These are phyloP conservation scores for Monosporascus sp. DNA, from an alignment of 2,329 filamentous ascomycete species.

Conservation along the genomic window DNA sequence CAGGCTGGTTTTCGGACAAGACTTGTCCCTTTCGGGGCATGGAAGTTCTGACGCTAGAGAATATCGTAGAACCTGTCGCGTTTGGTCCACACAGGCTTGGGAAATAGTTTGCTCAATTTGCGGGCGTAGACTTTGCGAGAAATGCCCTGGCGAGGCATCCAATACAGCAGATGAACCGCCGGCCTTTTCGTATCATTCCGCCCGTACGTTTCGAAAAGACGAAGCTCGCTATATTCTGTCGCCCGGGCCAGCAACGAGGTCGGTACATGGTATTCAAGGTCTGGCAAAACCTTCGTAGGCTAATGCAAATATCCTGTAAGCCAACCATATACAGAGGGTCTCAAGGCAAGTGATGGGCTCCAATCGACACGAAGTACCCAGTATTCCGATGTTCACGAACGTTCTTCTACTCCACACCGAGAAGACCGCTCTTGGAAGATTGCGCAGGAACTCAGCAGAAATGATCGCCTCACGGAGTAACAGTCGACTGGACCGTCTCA, in stretches of 20 bases:
- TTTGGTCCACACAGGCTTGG: slow-evolving; percentile 40
- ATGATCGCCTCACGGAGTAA: not conserved
- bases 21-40: slow-evolving; percentile 25
- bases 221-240: slow-evolving; percentile 6
- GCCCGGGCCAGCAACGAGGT: slow-evolving; percentile 1
- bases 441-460: not conserved
- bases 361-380: not conserved
- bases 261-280: not conserved
- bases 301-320: not conserved
- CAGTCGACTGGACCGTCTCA: not conserved
- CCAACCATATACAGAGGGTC: not conserved
- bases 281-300: not conserved
- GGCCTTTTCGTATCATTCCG: slow-evolving; percentile 16
- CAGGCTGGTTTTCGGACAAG: slow-evolving; percentile 41
- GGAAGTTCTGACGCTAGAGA: slow-evolving; percentile 25
- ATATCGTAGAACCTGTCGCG: slow-evolving; percentile 40
- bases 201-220: slow-evolving; percentile 9
- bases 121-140: slow-evolving; percentile 45
- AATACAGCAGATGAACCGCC: slow-evolving; percentile 16
- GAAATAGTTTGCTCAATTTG: slow-evolving; percentile 41
- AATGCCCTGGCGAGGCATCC: slow-evolving; percentile 36
- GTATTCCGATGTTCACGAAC: not conserved
- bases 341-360: not conserved
- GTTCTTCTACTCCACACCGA: not conserved
- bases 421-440: not conserved